phyloP scores from a whole-genome alignment of 805 yeast species.

The fission yeast (Schizosaccharomyces pombe) region DNA sequence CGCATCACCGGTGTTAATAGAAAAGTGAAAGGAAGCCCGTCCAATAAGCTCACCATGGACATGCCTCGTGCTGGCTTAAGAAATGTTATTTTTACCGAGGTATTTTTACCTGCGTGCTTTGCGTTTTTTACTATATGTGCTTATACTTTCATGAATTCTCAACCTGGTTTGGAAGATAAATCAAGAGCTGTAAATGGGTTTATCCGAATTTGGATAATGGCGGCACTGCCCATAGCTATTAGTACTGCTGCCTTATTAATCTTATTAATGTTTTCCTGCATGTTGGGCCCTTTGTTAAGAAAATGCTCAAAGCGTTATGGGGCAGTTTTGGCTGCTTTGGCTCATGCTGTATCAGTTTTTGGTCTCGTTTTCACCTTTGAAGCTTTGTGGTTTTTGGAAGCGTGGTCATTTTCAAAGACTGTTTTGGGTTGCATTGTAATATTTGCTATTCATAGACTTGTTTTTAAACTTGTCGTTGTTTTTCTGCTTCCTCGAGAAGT shows the following conservation, averaged over 20 bases:
- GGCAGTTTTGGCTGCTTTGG: conserved; percentile 81
- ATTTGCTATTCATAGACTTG: conserved; percentile 65
- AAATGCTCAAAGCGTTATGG: conserved; percentile 94
- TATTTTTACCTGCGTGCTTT: conserved; percentile 45
- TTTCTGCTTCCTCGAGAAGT: conserved; percentile 77
- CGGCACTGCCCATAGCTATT: conserved; percentile 76
- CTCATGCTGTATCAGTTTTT: conserved; percentile 85
- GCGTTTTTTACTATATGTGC: conserved; percentile 49
- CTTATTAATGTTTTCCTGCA: conserved; percentile 68
- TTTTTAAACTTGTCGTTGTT: conserved; percentile 66
- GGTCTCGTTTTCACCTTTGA: conserved; percentile 72
- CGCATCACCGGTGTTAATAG: conserved; percentile 80
- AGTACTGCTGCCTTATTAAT: conserved; percentile 65
- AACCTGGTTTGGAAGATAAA: conserved; percentile 46
- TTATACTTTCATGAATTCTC: conserved; percentile 61
- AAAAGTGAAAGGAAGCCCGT: conserved; percentile 36
- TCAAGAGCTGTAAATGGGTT: conserved; percentile 30
- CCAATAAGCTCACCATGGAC: conserved; percentile 45
- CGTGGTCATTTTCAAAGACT: conserved; percentile 70
- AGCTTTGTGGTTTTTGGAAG: conserved; percentile 91
- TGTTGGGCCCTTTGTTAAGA: conserved; percentile 89
- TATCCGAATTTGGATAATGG: conserved; percentile 31
- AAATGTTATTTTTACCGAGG: conserved; percentile 59
- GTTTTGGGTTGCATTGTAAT: conserved; percentile 65
- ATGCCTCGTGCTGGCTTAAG: conserved; percentile 53